Evolutionary conservation across 2,329 filamentous ascomycete species (phyloP).

Genomic region (Thelonectria discophora): DNA sequence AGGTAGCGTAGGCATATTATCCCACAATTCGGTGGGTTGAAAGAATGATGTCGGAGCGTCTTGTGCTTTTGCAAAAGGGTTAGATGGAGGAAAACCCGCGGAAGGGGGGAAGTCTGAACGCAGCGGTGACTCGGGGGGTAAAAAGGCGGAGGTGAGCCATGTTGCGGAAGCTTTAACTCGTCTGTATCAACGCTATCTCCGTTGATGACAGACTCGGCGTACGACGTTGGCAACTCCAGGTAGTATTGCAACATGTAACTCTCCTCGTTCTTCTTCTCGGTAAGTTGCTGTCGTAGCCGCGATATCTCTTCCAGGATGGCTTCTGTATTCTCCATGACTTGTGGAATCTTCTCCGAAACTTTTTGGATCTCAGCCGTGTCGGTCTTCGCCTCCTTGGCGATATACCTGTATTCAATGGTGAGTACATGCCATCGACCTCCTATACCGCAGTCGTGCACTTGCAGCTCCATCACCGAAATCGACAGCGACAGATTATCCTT

Average conservation of each 20-base stretch:
- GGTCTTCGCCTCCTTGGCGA: constrained; percentile 1
- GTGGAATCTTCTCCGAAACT: neutral
- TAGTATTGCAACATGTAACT: constrained; percentile 1
- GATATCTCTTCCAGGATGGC: constrained; percentile 1
- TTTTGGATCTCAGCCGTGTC: constrained; percentile 1
- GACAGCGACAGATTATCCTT: neutral
- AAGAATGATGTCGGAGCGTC: too few relatives aligned
- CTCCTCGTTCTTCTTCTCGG: neutral
- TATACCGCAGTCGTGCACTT: neutral
- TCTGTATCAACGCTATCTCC: neutral
- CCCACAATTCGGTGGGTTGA: too few relatives aligned
- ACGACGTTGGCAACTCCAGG: constrained; percentile 3
- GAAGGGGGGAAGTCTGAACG: too few relatives aligned
- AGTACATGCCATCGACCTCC: neutral
- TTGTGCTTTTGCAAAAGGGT: too few relatives aligned
- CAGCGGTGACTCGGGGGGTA: too few relatives aligned
- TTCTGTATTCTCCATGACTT: constrained; percentile 4
- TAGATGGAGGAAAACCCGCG: too few relatives aligned
- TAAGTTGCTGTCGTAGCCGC: neutral
- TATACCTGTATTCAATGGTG: neutral
- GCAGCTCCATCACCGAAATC: constrained; percentile 2
- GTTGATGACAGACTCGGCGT: constrained; percentile 7
- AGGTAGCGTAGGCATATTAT: too few relatives aligned
- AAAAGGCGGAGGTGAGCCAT: too few relatives aligned
- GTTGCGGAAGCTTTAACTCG: too few relatives aligned